phyloP scores from a whole-genome alignment of 2,329 filamentous ascomycete species.

The Teratosphaeria zuluensis region DNA sequence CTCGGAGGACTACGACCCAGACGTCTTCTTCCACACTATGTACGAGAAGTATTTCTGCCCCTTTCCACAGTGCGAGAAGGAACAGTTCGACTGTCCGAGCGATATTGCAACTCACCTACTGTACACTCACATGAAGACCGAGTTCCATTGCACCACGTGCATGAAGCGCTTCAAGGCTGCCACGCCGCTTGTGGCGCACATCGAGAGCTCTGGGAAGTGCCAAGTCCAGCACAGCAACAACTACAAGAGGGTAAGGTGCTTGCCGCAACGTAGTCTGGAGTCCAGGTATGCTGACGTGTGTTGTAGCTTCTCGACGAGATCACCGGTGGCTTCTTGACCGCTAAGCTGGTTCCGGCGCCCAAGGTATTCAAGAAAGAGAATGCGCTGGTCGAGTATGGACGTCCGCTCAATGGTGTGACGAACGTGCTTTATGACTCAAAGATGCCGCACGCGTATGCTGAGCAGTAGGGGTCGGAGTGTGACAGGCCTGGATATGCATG shows the following conservation, averaged over 20 bases:
- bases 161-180: slow-evolving; percentile 30
- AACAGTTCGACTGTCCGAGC: slow-evolving; percentile 12
- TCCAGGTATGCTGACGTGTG: background rate
- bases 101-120: slow-evolving; percentile 29
- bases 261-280: background rate
- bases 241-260: slow-evolving; percentile 20
- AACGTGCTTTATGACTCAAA: slow-evolving; percentile 2
- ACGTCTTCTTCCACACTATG: slow-evolving; percentile 37
- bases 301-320: slow-evolving; percentile 27
- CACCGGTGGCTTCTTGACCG: slow-evolving; percentile 31
- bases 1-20: slow-evolving; percentile 38
- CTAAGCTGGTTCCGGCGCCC: slow-evolving; percentile 8
- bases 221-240: slow-evolving; percentile 27
- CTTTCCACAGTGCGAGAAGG: slow-evolving; percentile 36
- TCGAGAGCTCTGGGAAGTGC: slow-evolving; percentile 28
- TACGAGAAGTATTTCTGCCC: slow-evolving; percentile 46
- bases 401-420: slow-evolving; percentile 6
- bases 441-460: background rate
- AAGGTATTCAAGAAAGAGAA: slow-evolving; percentile 3
- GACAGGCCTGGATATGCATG: background rate
- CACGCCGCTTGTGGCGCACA: slow-evolving; percentile 31
- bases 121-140: slow-evolving; percentile 24
- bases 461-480: background rate
- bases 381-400: slow-evolving; percentile 3
- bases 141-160: slow-evolving; percentile 31